Percentiles rank a stretch among this genome's conserved stretches.
phyloP scores from a whole-genome alignment of 1,139 yeast genomes.

The Blastobotrys buckinghamii region DNA sequence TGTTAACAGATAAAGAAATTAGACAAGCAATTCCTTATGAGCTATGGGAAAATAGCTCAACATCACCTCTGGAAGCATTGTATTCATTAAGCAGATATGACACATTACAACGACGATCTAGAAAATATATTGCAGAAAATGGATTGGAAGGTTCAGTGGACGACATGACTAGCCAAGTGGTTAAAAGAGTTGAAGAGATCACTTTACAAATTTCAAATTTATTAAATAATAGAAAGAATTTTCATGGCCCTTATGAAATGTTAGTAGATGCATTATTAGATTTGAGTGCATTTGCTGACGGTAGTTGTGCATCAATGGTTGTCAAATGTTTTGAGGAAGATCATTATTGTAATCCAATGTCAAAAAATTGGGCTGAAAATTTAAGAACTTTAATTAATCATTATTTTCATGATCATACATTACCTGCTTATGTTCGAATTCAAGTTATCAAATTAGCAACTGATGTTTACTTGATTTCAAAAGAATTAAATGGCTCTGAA shows the following conservation, averaged over 20 bases:
- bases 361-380: constrained; percentile 49
- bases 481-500: constrained; percentile 18
- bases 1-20: constrained; percentile 22
- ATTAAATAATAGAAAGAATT: constrained; percentile 18
- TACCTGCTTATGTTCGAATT: constrained; percentile 36
- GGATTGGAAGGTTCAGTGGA: constrained; percentile 6
- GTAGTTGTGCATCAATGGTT: constrained; percentile 38
- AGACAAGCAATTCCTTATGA: constrained; percentile 32
- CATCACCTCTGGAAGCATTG: constrained; percentile 40
- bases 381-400: constrained; percentile 41
- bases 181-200: constrained; percentile 17
- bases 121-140: constrained; percentile 18
- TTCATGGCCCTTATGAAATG: constrained; percentile 43
- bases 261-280: constrained; percentile 42
- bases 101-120: constrained; percentile 33
- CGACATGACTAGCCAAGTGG: constrained; percentile 15
- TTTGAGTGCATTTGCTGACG: constrained; percentile 37
- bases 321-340: constrained; percentile 45
- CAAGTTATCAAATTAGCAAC: constrained; percentile 42
- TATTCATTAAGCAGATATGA: constrained; percentile 30
- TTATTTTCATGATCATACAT: constrained; percentile 38
- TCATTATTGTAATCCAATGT: constrained; percentile 49
- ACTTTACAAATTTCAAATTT: constrained; percentile 19
- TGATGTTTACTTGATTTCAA: constrained; percentile 34
- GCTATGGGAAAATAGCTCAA: constrained; percentile 43